phyloP scores from a whole-genome alignment of 2,329 filamentous ascomycete genomes.

The Metarhizium rileyi region DNA sequence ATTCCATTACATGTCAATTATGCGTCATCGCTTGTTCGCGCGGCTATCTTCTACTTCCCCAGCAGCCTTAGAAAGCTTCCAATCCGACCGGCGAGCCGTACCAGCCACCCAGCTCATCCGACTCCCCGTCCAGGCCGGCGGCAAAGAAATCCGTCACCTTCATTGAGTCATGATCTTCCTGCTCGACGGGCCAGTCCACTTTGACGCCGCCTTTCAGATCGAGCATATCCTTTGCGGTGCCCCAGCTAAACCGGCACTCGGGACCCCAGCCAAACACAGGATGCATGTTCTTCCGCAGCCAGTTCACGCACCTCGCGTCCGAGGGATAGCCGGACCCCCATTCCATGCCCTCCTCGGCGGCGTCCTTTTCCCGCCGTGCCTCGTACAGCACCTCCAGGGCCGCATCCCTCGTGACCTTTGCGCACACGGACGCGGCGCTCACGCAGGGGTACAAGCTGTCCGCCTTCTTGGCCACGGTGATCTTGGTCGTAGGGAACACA shows the following conservation, averaged over 20 bases:
- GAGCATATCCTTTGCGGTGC: slow-evolving; percentile 86
- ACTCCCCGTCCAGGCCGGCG: slow-evolving; percentile 28
- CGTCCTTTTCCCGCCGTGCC: slow-evolving; percentile 21
- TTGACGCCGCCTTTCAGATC: slow-evolving; percentile 61
- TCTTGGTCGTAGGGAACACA: slow-evolving; percentile 67
- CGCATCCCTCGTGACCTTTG: slow-evolving; percentile 90
- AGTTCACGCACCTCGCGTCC: slow-evolving; percentile 68
- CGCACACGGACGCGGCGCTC: slow-evolving; percentile 86
- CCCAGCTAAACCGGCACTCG: slow-evolving; percentile 93
- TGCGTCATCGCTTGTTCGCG: not conserved
- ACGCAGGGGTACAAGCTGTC: slow-evolving; percentile 89
- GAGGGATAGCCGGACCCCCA: slow-evolving; percentile 96
- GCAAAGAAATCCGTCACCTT: slow-evolving; percentile 70
- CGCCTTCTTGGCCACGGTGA: slow-evolving; percentile 82
- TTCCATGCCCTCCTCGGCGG: slow-evolving; percentile 26
- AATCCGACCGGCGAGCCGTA: slow-evolving; percentile 65
- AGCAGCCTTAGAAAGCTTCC: slow-evolving; percentile 53
- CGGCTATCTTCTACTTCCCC: too few species aligned
- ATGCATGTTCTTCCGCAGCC: slow-evolving; percentile 82
- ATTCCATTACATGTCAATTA: not conserved
- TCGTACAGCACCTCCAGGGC: slow-evolving; percentile 74
- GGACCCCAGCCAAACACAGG: slow-evolving; percentile 90
- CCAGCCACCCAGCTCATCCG: slow-evolving; percentile 67
- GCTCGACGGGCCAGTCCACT: slow-evolving; percentile 75
- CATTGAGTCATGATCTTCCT: slow-evolving; percentile 59